Evolutionary conservation across 495 filamentous ascomycete genomes (phyloP), one percentile per base, ranked within the genome.

Genomic region (Lasiosphaeriaceae sp.): DNA sequence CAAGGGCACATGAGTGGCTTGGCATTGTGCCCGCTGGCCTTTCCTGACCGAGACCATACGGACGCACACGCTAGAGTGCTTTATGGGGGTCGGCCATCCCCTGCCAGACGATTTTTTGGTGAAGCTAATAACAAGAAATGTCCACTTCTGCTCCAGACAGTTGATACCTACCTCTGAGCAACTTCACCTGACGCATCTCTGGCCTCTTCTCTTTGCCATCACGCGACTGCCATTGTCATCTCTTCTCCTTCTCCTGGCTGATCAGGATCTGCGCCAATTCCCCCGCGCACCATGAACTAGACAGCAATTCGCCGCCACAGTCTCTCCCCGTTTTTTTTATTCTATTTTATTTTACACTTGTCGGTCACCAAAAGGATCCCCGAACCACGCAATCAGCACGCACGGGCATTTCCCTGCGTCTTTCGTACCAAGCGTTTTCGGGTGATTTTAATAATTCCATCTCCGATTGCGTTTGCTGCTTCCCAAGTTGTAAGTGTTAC

Each of bases 141-240:
- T 57, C 54, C 54, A 50, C 52, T 29, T n/a, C n/a, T 11, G 61
- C 29, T 55, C 57, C 52, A 47, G 56, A 51, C 41, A 44, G 46
- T 55, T 21, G 58, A 29, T 45, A 50, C 52, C 22, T 44, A 55
- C 50, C 43, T 44, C 50, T 50, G 34, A 55, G 29, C 53, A 46
- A 51, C 48, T 47, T 60, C 39, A 43, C 39, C 14, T 43, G 39
- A 20, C 29, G 37, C 50, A 37, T 57, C 21, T 58, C 55, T 58
- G 51, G 54, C 52, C 54, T 58, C 56, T 60, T 56, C 58, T 54
- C 52, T 52, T 55, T 24, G 23, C 51, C 20, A 44, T 48, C 23
- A 31, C 50, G 19, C 31, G 23, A 16, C 22, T 45, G 46, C 34
- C 46, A 51, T 50, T n/a, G 24, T 2, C 29, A 21, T 31, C 50